Base-by-base conservation (phyloP, 305 asterid species). In the Fraxinus albicans region DNA sequence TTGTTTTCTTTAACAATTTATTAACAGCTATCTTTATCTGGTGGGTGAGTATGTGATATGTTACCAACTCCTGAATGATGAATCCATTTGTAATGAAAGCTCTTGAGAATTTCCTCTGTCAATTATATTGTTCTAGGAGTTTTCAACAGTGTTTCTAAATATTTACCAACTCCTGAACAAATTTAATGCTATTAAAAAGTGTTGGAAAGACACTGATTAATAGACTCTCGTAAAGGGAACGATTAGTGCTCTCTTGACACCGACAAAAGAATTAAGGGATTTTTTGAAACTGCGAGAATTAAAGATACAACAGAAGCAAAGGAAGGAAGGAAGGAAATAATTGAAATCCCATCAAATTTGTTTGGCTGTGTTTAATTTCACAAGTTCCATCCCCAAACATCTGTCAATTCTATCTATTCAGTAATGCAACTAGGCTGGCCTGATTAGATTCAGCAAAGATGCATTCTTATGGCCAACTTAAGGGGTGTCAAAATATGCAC, bases 11-110 rank as follows among this genome's bases (percentile, higher is more conserved):
- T 84, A 60, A 6, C 75, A 31, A 75, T 82, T 81, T 1, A 55
- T 88, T 89, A 88, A 86, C 90, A 89, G 90, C 86, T 81, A 89
- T 89, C 10, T 79, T 81, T 77, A 82, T 77, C 80, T 83, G 86
- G 90, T 88, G 91, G 88, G 86, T 83, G 82, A 84, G 83, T 82
- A 15, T 83, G 78, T 81, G 83, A 76, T 82, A 77, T 83, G 77
- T 85, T 90, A 86, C 88, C 92, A 85, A 86, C 90, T 86, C 79
- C 81, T 38, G 40, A 86, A 89, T 87, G 83, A 87, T 89, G 86
- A 87, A 80, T 42, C 86, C 81, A 70, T 70, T 70, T 70, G 76
- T 86, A 70, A 70, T 70, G 34, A 70, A 69, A 69, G 40, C 31
- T 70, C 40, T 15, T 29, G 42, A 29, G 34, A 70, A 70, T 31